These are phyloP conservation scores for Plectosphaerella sp. DNA, from an alignment of 2,329 filamentous ascomycete genomes.

Conservation along the genomic window DNA sequence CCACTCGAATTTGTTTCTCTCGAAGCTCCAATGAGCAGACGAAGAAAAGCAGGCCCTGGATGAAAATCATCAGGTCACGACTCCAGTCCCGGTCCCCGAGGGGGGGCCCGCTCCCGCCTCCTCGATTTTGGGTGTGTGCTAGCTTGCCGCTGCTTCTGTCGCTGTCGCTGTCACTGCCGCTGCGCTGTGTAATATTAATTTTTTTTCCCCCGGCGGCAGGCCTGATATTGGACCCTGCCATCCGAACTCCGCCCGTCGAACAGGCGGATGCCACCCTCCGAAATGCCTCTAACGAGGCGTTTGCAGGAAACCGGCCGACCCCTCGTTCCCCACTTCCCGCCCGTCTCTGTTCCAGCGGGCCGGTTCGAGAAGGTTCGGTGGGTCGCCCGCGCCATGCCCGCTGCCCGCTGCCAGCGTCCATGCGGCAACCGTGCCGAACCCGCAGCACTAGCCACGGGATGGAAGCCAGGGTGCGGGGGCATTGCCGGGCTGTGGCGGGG, in stretches of 20 bases:
- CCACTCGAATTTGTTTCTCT: slow-evolving; percentile 6
- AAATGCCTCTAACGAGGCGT: slow-evolving; percentile 20
- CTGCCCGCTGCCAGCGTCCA: slow-evolving; percentile 2
- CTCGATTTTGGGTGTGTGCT: too few relatives aligned
- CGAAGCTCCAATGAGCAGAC: not conserved
- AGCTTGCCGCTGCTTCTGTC: too few relatives aligned
- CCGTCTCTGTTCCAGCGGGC: slow-evolving; percentile 8
- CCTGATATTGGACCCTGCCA: not conserved
- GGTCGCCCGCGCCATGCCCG: slow-evolving; percentile 12
- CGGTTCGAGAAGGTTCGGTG: slow-evolving; percentile 43
- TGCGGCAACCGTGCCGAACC: not conserved
- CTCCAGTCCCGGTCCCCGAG: too few relatives aligned
- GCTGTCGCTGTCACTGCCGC: too few relatives aligned
- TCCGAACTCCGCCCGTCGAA: not conserved
- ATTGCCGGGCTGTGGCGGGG: too few relatives aligned
- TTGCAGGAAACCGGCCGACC: slow-evolving; percentile 24
- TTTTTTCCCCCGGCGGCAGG: not conserved
- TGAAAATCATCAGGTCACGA: not conserved
- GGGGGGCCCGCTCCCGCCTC: too few relatives aligned
- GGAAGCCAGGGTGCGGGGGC: too few relatives aligned
- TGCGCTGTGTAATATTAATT: not conserved
- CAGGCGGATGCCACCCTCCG: not conserved
- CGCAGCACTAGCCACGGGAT: slow-evolving; percentile 9
- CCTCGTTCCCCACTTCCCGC: not conserved
- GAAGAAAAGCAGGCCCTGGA: not conserved